Base-by-base conservation (phyloP, 2,329 filamentous ascomycete genomes). In the Alternaria hordeiaustralica region DNA sequence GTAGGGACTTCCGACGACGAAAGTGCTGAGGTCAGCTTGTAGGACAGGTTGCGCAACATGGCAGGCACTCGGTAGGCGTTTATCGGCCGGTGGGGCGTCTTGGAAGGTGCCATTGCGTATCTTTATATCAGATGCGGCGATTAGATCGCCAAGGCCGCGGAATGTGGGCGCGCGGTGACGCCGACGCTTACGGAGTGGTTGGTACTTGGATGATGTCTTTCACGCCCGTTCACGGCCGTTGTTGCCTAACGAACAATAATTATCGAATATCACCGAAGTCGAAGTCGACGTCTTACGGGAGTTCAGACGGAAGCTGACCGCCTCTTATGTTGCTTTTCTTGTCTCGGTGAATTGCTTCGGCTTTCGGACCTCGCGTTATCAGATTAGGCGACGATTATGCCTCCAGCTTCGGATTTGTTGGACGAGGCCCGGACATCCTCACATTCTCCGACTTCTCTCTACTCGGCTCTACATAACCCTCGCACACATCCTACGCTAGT, bases 11-110 rank as follows among this genome's bases (percentile, higher is more conserved):
- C 75, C n/a, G 72, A 73, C 50, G 70, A 72, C 30, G 72, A 78
- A 10, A 75, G 65, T 2, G 72, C 71, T 30, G 77, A 76, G 1
- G 74, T 68, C 36, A 80, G 74, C 67, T 76, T 78, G 67, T 80
- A 79, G 44, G 76, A 78, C 20, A 80, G 70, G 61, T 78, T 79
- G 47, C 74, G 77, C 23, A 81, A 62, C 41, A 76, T 74, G 11
- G 78, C 74, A 54, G 78, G 74, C 70, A 80, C 79, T 60, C 69
- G 75, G 66, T 79, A 79, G n/a, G 74, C 72, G 60, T 74, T 74
- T 9, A 74, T 61, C 28, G 75, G 71, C 62, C 71, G 72, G 60
- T 64, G 58, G 18, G 65, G 64, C 21, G 72, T 63, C 33, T 74
- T 69, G 28, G 66, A 50, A 44, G 64, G 63, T 33, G 63, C 50